Percentiles rank a stretch among this genome's conserved stretches.
Conservation (phyloP, 495 filamentous ascomycete genomes). For the Glarea lozoyensis region DNA sequence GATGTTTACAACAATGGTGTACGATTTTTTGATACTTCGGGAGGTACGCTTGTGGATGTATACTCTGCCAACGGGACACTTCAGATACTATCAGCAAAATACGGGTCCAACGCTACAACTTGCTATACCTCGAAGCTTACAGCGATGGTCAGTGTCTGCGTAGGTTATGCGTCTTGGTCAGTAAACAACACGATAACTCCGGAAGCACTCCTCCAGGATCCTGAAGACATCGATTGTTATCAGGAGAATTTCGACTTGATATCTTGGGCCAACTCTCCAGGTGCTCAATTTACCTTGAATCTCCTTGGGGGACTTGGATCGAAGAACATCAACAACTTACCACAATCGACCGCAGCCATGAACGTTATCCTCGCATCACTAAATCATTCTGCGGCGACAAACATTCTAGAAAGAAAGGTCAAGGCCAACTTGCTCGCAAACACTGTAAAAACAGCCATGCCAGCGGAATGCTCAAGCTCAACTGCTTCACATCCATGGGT, state of each 20-base stretch:
- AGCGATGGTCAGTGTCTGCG: background rate
- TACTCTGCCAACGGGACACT: background rate
- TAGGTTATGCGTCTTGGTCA: conserved; percentile 1
- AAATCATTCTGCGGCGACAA: background rate
- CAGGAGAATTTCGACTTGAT: background rate
- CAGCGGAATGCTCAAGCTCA: background rate
- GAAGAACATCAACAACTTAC: background rate
- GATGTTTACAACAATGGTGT: background rate
- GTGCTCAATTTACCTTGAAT: background rate
- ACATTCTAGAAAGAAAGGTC: background rate
- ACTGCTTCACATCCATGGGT: background rate
- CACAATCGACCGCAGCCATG: background rate
- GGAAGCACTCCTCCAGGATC: background rate
- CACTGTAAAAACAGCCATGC: too few relatives aligned
- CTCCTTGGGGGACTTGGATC: background rate
- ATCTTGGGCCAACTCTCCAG: background rate
- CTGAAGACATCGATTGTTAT: conserved; percentile 1
- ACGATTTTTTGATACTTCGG: background rate
- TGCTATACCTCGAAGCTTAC: background rate
- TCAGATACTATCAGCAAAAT: background rate
- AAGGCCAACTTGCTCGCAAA: background rate
- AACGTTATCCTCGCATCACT: background rate
- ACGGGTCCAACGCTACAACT: background rate
- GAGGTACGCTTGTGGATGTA: background rate
- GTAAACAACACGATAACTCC: conserved; percentile 2